A percentile compares a stretch with the other conserved stretches of the same genome.
Evolutionary conservation across 164 flowering plant species (phyloP).

Genomic region (Cinnamomum micranthum): DNA sequence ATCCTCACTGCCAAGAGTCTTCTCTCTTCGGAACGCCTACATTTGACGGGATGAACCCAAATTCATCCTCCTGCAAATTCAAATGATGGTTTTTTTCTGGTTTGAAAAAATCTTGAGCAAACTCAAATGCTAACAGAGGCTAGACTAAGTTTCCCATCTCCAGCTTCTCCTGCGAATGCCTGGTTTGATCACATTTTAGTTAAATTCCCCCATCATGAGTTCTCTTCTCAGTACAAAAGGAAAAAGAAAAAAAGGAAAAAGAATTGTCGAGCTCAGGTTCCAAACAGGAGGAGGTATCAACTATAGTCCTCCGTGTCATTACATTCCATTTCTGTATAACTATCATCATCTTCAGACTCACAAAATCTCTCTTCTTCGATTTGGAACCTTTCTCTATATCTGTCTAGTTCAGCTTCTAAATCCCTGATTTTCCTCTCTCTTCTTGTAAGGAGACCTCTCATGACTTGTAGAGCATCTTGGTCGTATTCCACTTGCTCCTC

Average conservation of each 20-base stretch:
- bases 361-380: neutral
- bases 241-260: neutral
- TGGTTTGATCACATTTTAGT: neutral
- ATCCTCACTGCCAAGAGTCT: neutral
- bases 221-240: neutral
- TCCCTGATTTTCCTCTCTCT: conserved; percentile 58
- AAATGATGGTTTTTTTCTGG: too few relatives aligned
- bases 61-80: too few relatives aligned
- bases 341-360: neutral
- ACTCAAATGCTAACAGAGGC: neutral
- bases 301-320: neutral
- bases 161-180: neutral
- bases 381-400: conserved; percentile 30
- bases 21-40: neutral
- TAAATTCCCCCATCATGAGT: neutral
- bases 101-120: neutral
- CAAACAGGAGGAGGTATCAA: neutral
- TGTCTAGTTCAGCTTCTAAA: conserved; percentile 50
- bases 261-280: neutral
- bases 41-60: neutral
- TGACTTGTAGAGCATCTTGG: conserved; percentile 54
- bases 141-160: neutral
- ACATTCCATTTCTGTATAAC: neutral
- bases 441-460: conserved; percentile 49
- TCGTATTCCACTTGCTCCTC: conserved; percentile 93